Percentiles rank a stretch among this genome's conserved stretches.
These are phyloP conservation scores for Laguncularia racemosa DNA, from an alignment of 345 rosid species.

Conservation along the genomic window DNA sequence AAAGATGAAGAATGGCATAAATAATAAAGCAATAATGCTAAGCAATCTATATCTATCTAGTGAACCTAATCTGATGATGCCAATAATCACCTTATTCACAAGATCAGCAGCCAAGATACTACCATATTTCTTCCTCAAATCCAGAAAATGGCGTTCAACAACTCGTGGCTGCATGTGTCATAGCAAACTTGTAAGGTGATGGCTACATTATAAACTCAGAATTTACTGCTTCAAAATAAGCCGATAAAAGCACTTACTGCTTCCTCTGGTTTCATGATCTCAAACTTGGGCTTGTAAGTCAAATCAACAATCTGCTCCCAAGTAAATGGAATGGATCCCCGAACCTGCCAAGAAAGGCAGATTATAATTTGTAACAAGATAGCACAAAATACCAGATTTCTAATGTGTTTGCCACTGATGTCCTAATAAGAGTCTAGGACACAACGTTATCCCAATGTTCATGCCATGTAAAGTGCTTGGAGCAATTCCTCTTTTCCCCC, in stretches of 20 bases:
- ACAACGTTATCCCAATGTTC: too few relatives aligned
- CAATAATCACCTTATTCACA: constrained; percentile 60
- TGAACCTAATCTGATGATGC: too few relatives aligned
- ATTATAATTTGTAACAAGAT: neutral
- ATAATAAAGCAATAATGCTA: too few relatives aligned
- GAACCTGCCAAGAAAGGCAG: constrained; percentile 36
- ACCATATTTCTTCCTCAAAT: constrained; percentile 87
- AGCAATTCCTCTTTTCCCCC: too few relatives aligned
- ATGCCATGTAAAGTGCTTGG: too few relatives aligned
- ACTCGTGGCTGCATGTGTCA: constrained; percentile 48
- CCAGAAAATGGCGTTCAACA: constrained; percentile 89
- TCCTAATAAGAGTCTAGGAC: too few relatives aligned
- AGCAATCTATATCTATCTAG: too few relatives aligned
- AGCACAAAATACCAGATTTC: neutral
- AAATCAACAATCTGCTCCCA: constrained; percentile 98
- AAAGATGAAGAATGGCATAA: too few relatives aligned
- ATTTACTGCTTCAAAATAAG: constrained; percentile 1
- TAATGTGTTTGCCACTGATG: too few relatives aligned
- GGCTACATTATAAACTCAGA: neutral
- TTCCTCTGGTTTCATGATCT: constrained; percentile 82
- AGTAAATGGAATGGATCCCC: constrained; percentile 89
- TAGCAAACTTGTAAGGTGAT: constrained; percentile 8
- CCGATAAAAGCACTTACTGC: constrained; percentile 49
- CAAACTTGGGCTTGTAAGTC: constrained; percentile 97
- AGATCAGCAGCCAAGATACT: constrained; percentile 77